Conservation (phyloP, 805 yeast species). For the Monosporozyma solicola region DNA sequence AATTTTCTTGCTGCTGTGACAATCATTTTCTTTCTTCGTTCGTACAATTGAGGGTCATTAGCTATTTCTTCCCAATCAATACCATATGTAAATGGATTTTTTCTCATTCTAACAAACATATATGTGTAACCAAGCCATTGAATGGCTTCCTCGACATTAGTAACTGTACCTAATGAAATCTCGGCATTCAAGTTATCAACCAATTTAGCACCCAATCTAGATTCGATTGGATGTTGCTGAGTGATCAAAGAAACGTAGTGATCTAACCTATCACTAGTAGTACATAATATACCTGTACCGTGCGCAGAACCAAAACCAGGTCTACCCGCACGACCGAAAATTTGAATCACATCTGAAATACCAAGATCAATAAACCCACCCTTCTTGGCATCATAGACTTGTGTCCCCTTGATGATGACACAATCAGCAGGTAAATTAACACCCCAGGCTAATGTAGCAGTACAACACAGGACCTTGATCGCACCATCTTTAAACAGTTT, state of each 20-base stretch:
- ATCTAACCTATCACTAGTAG: conserved; percentile 70
- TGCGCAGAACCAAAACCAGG: conserved; percentile 81
- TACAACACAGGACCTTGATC: conserved; percentile 83
- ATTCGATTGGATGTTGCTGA: conserved; percentile 95
- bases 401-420: conserved; percentile 93
- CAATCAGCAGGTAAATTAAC: conserved; percentile 97
- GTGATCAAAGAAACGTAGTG: conserved; percentile 83
- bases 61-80: conserved; percentile 78
- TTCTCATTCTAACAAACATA: conserved; percentile 86
- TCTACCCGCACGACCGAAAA: conserved; percentile 98
- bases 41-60: conserved; percentile 72
- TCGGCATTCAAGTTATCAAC: conserved; percentile 95
- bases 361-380: conserved; percentile 95
- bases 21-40: conserved; percentile 67
- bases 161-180: conserved; percentile 89
- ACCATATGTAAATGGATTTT: conserved; percentile 89
- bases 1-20: conserved; percentile 70
- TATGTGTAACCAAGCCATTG: conserved; percentile 98
- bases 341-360: conserved; percentile 93
- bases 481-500: conserved; percentile 79
- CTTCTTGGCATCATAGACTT: conserved; percentile 84
- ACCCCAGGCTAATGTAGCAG: conserved; percentile 99
- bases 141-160: conserved; percentile 88
- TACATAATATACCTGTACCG: conserved; percentile 89
- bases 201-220: conserved; percentile 63